Evolutionary conservation across 139 green algal genomes (phyloP).

Genomic region (Chlamydomonas urium): DNA sequence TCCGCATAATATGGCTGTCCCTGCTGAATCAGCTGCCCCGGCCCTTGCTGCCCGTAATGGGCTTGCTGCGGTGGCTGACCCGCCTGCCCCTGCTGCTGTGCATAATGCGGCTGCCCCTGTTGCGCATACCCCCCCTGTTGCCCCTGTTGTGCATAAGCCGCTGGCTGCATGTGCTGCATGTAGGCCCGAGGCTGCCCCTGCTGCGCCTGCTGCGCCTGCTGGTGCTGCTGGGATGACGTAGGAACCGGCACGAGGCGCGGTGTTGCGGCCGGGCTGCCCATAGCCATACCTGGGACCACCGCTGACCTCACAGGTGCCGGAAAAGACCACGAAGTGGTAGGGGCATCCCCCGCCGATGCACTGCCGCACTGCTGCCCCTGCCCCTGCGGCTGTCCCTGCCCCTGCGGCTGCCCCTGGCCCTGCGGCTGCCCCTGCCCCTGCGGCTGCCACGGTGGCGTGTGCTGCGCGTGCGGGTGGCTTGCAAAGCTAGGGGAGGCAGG

Average conservation of each 20-base stretch:
- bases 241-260: neutral
- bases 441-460: neutral
- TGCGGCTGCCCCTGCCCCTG: neutral
- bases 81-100: slow-evolving; percentile 9
- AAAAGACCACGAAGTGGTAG: no score
- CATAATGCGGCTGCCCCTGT: neutral
- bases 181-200: neutral
- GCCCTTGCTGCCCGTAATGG: neutral
- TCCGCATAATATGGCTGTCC: neutral
- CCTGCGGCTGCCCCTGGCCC: neutral
- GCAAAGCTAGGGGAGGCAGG: neutral
- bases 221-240: slow-evolving; percentile 4
- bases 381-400: neutral
- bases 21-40: neutral
- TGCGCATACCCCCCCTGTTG: slow-evolving; percentile 6
- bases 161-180: neutral
- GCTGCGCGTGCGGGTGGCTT: neutral
- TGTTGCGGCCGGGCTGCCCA: no score
- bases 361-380: no score
- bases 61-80: neutral
- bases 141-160: neutral
- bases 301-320: no score
- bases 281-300: no score
- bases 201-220: slow-evolving; percentile 5
- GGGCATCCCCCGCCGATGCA: no score